These are phyloP conservation scores for Conticribra guillardii DNA, from an alignment of 108 stramenopile species.

Conservation along the genomic window DNA sequence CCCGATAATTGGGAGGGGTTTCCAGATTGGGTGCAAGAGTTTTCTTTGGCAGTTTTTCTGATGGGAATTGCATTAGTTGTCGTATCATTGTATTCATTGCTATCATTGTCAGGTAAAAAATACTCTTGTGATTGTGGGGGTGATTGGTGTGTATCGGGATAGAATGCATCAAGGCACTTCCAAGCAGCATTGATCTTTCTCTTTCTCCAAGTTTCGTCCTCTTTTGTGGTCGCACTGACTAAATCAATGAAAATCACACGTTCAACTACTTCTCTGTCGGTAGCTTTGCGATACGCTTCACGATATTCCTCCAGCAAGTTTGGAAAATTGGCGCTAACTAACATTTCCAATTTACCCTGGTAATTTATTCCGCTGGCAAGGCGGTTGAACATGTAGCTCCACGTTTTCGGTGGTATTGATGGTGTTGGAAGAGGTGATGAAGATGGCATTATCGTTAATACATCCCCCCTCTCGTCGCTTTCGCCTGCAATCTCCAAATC, in stretches of 20 bases:
- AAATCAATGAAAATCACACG: conserved; percentile 24
- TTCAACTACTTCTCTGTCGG: conserved; percentile 29
- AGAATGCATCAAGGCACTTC: conserved; percentile 27
- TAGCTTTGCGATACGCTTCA: conserved; percentile 16
- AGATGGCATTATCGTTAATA: no score
- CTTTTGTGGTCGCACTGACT: neutral
- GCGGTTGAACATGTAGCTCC: neutral
- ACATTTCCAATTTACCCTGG: conserved; percentile 16
- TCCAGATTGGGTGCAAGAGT: no score
- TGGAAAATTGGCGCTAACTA: conserved; percentile 25
- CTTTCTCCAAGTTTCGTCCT: neutral
- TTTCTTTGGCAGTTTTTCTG: no score
- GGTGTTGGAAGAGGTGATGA: no score
- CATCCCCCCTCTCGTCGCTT: no score
- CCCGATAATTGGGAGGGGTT: conserved; percentile 8
- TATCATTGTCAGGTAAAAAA: no score
- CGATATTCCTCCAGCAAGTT: conserved; percentile 13
- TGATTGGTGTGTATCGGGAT: no score
- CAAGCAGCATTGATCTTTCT: conserved; percentile 25
- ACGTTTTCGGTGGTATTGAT: neutral
- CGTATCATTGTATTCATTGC: neutral
- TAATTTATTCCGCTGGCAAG: conserved; percentile 32
- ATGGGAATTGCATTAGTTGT: neutral
- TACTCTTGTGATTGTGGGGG: no score
- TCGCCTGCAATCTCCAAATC: neutral